These are phyloP conservation scores for Apiotrichum mycotoxinovorans DNA, from an alignment of 1,284 basidiomycete species.

Conservation along the genomic window DNA sequence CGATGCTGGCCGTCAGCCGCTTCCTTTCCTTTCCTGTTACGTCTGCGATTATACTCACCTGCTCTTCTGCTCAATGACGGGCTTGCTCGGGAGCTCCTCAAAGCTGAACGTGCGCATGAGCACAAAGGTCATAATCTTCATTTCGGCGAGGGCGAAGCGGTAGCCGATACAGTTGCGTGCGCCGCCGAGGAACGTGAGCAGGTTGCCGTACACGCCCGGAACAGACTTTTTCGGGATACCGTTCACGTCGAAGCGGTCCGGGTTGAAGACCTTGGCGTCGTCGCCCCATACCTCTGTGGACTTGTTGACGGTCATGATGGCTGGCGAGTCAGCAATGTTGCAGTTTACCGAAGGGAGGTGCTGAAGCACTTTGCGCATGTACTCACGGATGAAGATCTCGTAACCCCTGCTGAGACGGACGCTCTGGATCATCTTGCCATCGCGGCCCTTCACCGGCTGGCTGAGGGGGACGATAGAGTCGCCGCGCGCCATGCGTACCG, in stretches of 20 bases:
- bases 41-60: too few species aligned
- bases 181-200: constrained; percentile 64
- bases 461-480: constrained; percentile 62
- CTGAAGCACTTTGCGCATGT: constrained; percentile 21
- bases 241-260: constrained; percentile 27
- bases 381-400: constrained; percentile 43
- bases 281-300: constrained; percentile 62
- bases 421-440: constrained; percentile 47
- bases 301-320: constrained; percentile 60
- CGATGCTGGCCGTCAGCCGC: constrained; percentile 31
- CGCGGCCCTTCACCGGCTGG: constrained; percentile 43
- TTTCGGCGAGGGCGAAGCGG: constrained; percentile 65
- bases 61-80: constrained; percentile 28
- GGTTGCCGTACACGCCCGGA: constrained; percentile 62
- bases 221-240: constrained; percentile 50
- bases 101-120: constrained; percentile 60
- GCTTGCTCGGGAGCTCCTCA: constrained; percentile 50
- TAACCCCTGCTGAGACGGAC: constrained; percentile 40
- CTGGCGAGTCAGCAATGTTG: constrained; percentile 23
- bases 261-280: constrained; percentile 62
- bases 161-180: constrained; percentile 69
- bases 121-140: constrained; percentile 60
- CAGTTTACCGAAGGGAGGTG: constrained; percentile 25
- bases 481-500: constrained; percentile 59
- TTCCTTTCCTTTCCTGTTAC: too few species aligned